A percentile compares a stretch with the other conserved stretches of the same genome.
Evolutionary conservation across 768 basidiomycete genomes (phyloP).

Genomic region (Amanita subjunquillea): DNA sequence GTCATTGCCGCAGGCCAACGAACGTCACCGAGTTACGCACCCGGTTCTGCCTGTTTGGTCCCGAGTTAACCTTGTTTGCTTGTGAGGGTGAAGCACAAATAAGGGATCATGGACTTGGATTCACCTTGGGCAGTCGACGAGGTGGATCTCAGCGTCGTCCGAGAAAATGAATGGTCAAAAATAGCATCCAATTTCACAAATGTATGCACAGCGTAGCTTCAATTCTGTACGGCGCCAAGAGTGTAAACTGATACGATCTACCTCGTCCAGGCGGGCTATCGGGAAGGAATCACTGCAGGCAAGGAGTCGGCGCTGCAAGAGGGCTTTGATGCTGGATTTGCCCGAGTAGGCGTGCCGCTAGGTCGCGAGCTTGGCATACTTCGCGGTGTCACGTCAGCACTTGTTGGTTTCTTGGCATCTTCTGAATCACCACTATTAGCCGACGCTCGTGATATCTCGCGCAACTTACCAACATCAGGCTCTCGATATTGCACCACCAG

Average conservation of each 20-base stretch:
- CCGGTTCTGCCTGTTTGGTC: background rate
- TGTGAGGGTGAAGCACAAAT: background rate
- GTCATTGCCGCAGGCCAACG: too few relatives aligned
- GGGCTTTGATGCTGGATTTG: conserved; percentile 87
- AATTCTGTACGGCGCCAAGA: background rate
- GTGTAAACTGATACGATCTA: background rate
- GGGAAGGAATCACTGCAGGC: conserved; percentile 92
- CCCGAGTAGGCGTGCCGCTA: conserved; percentile 55
- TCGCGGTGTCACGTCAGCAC: conserved; percentile 59
- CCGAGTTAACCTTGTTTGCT: background rate
- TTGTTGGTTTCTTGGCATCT: conserved; percentile 46
- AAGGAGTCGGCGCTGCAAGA: conserved; percentile 81
- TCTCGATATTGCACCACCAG: conserved; percentile 66
- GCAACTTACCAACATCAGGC: conserved; percentile 47
- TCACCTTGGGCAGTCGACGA: conserved; percentile 58
- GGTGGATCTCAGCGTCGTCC: conserved; percentile 18
- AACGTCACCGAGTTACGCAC: background rate
- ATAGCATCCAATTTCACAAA: conserved; percentile 64
- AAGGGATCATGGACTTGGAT: conserved; percentile 23
- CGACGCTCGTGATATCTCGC: conserved; percentile 46
- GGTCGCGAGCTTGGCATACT: conserved; percentile 72
- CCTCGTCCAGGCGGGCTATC: conserved; percentile 67
- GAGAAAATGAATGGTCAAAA: conserved; percentile 57
- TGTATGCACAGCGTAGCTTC: conserved; percentile 24
- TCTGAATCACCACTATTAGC: conserved; percentile 14